Conservation (phyloP, 2,329 filamentous ascomycete species). For the Neoarthrinium moseri region DNA sequence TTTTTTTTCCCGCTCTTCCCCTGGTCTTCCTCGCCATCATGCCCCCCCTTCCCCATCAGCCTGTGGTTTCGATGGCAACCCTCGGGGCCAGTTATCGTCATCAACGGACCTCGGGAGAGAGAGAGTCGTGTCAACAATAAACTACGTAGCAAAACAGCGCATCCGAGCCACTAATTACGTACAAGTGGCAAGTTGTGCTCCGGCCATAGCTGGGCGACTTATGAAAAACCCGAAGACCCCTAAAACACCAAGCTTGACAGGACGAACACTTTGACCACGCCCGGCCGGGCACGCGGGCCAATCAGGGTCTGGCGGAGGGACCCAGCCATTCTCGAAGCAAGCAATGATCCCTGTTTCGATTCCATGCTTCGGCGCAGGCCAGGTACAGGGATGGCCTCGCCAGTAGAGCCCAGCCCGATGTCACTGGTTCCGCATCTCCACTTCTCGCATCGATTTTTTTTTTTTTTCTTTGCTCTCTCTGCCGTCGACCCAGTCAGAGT, state of each 20-base stretch:
- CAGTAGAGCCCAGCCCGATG: conserved; percentile 5
- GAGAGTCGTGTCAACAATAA: background rate
- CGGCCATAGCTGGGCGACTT: background rate
- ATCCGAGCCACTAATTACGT: conserved; percentile 4
- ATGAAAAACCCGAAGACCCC: conserved; percentile 4
- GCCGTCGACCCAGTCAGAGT: background rate
- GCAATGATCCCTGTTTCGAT: conserved; percentile 2
- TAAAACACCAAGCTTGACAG: no score
- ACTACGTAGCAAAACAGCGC: background rate
- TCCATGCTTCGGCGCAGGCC: background rate
- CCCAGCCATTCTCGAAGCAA: conserved; percentile 7
- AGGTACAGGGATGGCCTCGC: no score
- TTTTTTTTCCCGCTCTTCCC: no score
- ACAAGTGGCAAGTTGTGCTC: conserved; percentile 4
- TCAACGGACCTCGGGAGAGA: background rate
- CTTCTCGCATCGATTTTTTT: conserved; percentile 2
- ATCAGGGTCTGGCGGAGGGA: conserved; percentile 1
- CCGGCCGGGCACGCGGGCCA: conserved; percentile 5
- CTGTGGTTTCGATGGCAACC: no score
- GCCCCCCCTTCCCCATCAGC: no score
- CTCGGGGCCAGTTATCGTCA: no score
- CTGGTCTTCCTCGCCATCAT: no score
- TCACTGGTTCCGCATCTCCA: conserved; percentile 4
- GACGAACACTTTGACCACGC: conserved; percentile 7
- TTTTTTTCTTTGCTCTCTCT: background rate